Percentiles rank a stretch among this genome's conserved stretches.
Conservation (phyloP, 2,329 filamentous ascomycete species). For the Fusarium veterinarium region DNA sequence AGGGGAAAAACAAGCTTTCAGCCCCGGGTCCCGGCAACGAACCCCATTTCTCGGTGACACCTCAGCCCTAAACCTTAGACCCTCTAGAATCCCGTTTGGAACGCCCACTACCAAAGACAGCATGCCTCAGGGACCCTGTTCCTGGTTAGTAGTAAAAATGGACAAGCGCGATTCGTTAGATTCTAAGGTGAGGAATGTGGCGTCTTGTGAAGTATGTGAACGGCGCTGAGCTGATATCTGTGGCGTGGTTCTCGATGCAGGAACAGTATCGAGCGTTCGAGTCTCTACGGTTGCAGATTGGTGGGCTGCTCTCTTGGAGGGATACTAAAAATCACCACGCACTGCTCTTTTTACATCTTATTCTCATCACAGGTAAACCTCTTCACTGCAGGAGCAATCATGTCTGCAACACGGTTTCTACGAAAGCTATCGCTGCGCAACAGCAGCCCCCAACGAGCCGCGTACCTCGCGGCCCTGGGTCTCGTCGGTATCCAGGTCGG, state of each 20-base stretch:
- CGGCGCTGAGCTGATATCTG: neutral
- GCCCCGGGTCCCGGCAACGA: neutral
- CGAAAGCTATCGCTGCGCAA: neutral
- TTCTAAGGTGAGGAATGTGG: neutral
- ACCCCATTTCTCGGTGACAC: neutral
- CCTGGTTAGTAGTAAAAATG: neutral
- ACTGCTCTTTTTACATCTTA: neutral
- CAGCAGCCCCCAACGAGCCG: neutral
- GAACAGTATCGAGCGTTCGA: neutral
- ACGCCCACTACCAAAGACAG: neutral
- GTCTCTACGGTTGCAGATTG: neutral
- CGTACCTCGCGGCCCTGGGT: neutral
- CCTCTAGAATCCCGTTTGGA: neutral
- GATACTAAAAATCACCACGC: neutral
- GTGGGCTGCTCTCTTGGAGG: neutral
- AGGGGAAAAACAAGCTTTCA: neutral
- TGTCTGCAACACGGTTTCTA: neutral
- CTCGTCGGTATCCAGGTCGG: neutral
- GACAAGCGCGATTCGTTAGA: neutral
- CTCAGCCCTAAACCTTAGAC: neutral
- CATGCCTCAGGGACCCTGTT: neutral
- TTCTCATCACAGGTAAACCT: too few relatives aligned
- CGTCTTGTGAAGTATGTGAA: neutral
- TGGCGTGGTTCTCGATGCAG: neutral
- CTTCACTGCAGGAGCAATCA: neutral